A percentile compares a stretch with the other conserved stretches of the same genome.
Conservation (phyloP, 2,329 filamentous ascomycete genomes). For the Talaromyces atroroseus region DNA sequence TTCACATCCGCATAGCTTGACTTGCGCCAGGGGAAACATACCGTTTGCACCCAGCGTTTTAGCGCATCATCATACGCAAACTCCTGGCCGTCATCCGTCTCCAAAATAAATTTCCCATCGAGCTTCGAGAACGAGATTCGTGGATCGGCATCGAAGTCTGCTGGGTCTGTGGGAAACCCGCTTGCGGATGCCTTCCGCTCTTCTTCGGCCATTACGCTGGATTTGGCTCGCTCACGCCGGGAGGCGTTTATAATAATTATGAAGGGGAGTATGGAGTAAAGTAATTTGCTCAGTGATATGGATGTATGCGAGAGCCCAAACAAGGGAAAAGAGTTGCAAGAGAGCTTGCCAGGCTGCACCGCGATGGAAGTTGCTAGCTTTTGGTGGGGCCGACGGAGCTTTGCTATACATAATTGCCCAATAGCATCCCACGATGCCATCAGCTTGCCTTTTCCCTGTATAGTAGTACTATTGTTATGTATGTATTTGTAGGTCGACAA, state of each 20-base stretch:
- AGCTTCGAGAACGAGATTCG: conserved; percentile 83
- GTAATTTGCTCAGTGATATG: not conserved
- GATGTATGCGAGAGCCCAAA: too few relatives aligned
- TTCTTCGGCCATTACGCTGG: conserved; percentile 1
- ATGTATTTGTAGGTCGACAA: too few relatives aligned
- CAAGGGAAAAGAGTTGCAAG: too few relatives aligned
- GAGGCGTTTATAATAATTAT: not conserved
- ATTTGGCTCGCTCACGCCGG: not conserved
- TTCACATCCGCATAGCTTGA: not conserved
- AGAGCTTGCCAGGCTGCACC: too few relatives aligned
- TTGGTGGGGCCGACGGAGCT: not conserved
- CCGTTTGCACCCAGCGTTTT: conserved; percentile 69
- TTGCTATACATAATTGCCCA: not conserved
- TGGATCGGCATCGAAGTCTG: conserved; percentile 69
- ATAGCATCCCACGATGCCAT: not conserved
- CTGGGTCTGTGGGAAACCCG: conserved; percentile 51
- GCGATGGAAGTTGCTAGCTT: too few relatives aligned
- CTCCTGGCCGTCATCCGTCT: conserved; percentile 77
- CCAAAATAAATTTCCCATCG: conserved; percentile 75
- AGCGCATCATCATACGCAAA: conserved; percentile 71
- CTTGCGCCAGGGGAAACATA: conserved; percentile 31
- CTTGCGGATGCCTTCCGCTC: conserved; percentile 12
- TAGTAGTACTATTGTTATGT: too few relatives aligned
- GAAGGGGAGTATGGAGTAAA: not conserved
- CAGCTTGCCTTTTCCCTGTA: too few relatives aligned